Base-by-base conservation (phyloP, 2,329 filamentous ascomycete species). In the Aspergillus sclerotialis region DNA sequence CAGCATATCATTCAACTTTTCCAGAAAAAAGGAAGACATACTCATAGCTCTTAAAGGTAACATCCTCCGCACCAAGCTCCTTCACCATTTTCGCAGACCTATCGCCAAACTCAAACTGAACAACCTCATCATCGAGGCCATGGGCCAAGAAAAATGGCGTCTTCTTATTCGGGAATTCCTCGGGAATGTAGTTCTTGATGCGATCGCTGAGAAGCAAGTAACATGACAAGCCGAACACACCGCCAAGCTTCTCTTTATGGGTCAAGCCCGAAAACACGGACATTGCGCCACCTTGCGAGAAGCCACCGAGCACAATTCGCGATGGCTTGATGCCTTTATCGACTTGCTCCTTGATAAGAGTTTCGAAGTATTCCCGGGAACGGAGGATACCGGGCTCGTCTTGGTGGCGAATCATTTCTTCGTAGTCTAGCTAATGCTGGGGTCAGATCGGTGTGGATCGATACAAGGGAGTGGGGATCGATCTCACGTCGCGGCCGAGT, bases 71-170 rank as follows among this genome's bases (percentile, higher is more conserved):
- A 1, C 85, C 86, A 59, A 81, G 63, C 25, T 75, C 72, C 59
- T 77, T 80, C 33, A 96, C 64, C 38, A 72, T 58, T 26, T 85
- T 72, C 3, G 74, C 76, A 15, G 84, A 87, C 61, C 70, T 58
- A 56, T 76, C 64, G 10, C 85, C 90, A 61, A 84, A 82, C 36
- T 73, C 65, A 28, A 79, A 74, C 46, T 70, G 73, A 7, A 95
- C 84, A 3, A 94, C 67, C 10, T 72, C 72, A 59, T 98, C 90
- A 1, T 64, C 65, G 41, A 80, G 75, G n/a, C 92, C 92, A 50
- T 96, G 92, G 9, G 76, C 87, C 80, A 95, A 83, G 62, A 92
- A 85, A 43, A 96, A 79, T 1, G 84, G 84, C 2, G 87, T 94
- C 26, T 82, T 70, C 60, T 80, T 77, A 60, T 87, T 88, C 36